Evolutionary conservation across 257 asterid species (phyloP).

Genomic region (Fraxinus pennsylvanica): DNA sequence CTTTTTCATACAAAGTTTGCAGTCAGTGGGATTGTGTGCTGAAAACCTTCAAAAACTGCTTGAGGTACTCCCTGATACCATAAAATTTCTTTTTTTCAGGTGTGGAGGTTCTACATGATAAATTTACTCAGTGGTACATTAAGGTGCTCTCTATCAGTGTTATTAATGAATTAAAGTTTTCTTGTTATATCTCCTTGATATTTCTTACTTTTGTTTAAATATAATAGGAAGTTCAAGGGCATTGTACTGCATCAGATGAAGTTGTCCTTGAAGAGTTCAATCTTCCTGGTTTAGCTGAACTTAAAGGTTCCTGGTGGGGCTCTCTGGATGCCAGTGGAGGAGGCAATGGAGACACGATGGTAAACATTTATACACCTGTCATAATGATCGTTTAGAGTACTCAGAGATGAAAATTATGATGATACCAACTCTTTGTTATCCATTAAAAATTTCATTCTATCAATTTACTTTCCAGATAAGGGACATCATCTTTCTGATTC

Average conservation of each 20-base stretch:
- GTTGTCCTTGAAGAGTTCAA: slow-evolving; percentile 76
- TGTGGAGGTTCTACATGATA: slow-evolving; percentile 18
- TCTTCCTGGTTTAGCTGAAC: slow-evolving; percentile 99
- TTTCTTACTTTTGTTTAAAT: slow-evolving; percentile 22
- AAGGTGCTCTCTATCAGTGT: slow-evolving; percentile 22
- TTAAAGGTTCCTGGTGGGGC: slow-evolving; percentile 94
- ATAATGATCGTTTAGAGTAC: slow-evolving; percentile 9
- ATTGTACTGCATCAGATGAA: slow-evolving; percentile 72
- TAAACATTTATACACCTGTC: slow-evolving; percentile 36
- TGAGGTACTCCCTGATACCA: slow-evolving; percentile 54
- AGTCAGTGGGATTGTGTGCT: slow-evolving; percentile 75
- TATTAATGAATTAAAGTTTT: background rate
- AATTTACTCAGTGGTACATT: slow-evolving; percentile 6
- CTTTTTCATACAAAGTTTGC: slow-evolving; percentile 88
- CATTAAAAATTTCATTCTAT: background rate
- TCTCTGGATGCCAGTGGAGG: slow-evolving; percentile 98
- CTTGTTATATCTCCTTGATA: slow-evolving; percentile 19
- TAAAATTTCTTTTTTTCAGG: slow-evolving; percentile 7
- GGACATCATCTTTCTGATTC: background rate
- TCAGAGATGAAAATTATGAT: background rate
- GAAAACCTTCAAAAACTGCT: slow-evolving; percentile 92
- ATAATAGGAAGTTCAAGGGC: slow-evolving; percentile 82
- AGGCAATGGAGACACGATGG: slow-evolving; percentile 98
- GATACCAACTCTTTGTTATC: background rate
- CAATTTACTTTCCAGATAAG: background rate